A percentile compares a stretch with the other conserved stretches of the same genome.
Conservation (phyloP, 2,329 filamentous ascomycete species). For the Colletotrichum sansevieriae region DNA sequence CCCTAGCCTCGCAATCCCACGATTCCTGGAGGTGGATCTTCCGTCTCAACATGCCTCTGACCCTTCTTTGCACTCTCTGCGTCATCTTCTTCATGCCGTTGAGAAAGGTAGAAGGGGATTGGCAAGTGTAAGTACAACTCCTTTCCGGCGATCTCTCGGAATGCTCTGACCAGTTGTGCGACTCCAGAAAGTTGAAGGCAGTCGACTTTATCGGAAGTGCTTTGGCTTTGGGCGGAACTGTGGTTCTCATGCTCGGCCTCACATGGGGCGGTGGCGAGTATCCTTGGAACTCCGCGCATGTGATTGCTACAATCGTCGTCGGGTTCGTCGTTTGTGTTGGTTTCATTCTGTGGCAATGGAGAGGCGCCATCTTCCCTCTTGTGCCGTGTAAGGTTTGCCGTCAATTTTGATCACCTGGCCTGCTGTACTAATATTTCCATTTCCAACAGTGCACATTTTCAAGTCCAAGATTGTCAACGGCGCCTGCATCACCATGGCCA, state of each 20-base stretch:
- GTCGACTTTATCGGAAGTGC: slow-evolving; percentile 57
- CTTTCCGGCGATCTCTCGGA: background rate
- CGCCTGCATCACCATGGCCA: slow-evolving; percentile 67
- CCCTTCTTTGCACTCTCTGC: slow-evolving; percentile 58
- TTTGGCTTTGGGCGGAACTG: slow-evolving; percentile 58
- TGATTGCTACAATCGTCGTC: slow-evolving; percentile 66
- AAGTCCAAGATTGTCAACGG: slow-evolving; percentile 65
- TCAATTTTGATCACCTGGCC: background rate
- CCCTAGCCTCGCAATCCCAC: slow-evolving; percentile 58
- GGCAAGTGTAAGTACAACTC: slow-evolving; percentile 54
- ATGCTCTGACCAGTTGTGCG: background rate
- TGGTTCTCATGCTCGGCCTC: slow-evolving; percentile 62
- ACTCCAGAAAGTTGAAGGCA: slow-evolving; percentile 59
- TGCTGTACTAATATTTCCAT: slow-evolving; percentile 42
- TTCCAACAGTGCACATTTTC: slow-evolving; percentile 63
- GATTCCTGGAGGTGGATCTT: slow-evolving; percentile 68
- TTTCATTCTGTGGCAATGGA: slow-evolving; percentile 67
- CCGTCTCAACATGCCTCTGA: slow-evolving; percentile 66
- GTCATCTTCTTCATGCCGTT: slow-evolving; percentile 70
- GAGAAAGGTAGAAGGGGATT: slow-evolving; percentile 65
- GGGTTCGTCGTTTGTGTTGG: slow-evolving; percentile 52
- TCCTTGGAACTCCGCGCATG: slow-evolving; percentile 66
- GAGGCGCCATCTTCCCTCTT: slow-evolving; percentile 61
- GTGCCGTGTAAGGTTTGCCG: slow-evolving; percentile 54
- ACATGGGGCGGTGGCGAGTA: slow-evolving; percentile 73